Base-by-base conservation (phyloP, 2,329 filamentous ascomycete species). In the Pestalotiopsis sp. region DNA sequence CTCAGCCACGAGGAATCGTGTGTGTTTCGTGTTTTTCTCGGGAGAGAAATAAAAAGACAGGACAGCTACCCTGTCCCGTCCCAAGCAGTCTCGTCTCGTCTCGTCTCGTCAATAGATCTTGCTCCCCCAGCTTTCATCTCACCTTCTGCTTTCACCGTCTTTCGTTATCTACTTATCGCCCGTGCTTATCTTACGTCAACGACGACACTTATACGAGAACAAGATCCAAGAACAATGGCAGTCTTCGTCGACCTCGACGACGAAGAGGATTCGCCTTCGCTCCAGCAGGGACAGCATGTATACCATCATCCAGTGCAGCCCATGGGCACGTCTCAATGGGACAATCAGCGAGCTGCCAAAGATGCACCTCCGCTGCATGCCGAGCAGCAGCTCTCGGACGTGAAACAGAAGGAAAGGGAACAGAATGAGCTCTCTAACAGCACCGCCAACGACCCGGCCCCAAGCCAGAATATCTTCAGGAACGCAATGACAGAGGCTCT, bases 401-500 rank as follows among this genome's bases (percentile, higher is more conserved):
- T 45, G 39, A 27, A 36, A 27, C 57, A 13, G 27, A 20, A 62
- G 27, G 41, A 68, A 57, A 36, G n/a, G 20, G 36, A 66, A 57
- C 23, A 58, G 14, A 56, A 56, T 66, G 63, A 66, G 63, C 63
- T 66, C 63, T 66, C 63, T 49, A 66, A 20, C 63, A 66, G 49
- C 49, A 66, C 23, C 17, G 31, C 25, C 65, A 45, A 45, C 23
- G 36, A 13, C 56, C 39, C 65, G 52, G 39, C 57, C 17, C 20
- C 75, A 70, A 72, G 71, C 73, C 78, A 81, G 73, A 84, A 85
- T 76, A 86, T 83, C 67, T 90, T 90, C 75, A 79, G 84, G 78
- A 89, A 87, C 81, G 82, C 84, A 74, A 86, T 90, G 81, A 87
- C 88, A 72, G 85, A 86, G 77, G 87, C 88, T 78, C 81, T 92